Evolutionary conservation across 768 basidiomycete genomes (phyloP).

Genomic region (Coprinellus aureogranulatus): DNA sequence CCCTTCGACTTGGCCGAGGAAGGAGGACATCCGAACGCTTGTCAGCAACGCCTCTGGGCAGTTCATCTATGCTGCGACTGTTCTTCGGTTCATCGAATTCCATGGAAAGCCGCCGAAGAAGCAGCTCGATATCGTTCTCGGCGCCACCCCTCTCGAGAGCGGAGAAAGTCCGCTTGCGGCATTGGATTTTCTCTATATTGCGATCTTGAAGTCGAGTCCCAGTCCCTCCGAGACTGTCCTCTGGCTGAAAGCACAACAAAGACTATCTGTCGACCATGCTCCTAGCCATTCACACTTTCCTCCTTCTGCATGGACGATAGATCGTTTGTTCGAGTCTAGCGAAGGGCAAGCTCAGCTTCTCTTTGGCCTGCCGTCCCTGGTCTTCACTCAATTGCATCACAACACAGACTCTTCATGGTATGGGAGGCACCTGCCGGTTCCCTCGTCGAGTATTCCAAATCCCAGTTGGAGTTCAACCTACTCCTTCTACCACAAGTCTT

Average conservation of each 20-base stretch:
- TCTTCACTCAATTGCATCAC: too few relatives aligned
- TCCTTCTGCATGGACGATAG: too few relatives aligned
- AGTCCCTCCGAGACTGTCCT: neutral
- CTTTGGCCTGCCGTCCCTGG: too few relatives aligned
- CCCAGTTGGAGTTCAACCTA: neutral
- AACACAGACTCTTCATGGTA: too few relatives aligned
- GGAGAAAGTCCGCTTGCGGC: neutral
- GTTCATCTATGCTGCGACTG: constrained; percentile 7
- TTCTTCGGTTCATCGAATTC: neutral
- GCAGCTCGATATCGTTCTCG: neutral
- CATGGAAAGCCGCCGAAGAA: neutral
- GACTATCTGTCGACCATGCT: neutral
- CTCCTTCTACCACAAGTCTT: neutral
- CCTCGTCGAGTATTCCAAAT: neutral
- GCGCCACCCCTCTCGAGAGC: too few relatives aligned
- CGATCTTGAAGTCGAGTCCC: neutral
- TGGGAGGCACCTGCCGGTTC: neutral
- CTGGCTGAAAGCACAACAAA: neutral
- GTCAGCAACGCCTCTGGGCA: neutral
- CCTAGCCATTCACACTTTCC: neutral
- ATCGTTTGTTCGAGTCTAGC: too few relatives aligned
- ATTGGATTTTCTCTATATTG: neutral
- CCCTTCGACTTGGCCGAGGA: neutral
- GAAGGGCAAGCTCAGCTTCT: too few relatives aligned
- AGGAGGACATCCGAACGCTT: neutral